Conservation (phyloP, 2,329 filamentous ascomycete species). For the Lasiodiplodia sp. region DNA sequence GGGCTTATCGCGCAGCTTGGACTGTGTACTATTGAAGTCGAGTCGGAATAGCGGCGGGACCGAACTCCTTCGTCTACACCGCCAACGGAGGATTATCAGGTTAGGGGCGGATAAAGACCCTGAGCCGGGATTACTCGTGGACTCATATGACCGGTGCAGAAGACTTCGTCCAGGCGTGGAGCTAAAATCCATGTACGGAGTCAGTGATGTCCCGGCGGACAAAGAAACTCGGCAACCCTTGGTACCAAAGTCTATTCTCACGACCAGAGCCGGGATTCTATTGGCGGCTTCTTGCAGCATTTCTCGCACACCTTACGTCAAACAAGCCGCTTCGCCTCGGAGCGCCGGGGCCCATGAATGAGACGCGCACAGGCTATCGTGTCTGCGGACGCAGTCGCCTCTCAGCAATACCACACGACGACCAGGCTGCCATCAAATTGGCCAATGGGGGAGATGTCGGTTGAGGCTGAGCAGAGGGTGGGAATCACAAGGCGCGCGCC, state of each 20-base stretch:
- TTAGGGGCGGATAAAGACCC: background rate
- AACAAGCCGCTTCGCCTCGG: conserved; percentile 7
- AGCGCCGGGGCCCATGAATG: background rate
- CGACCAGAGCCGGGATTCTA: no score
- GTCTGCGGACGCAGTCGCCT: conserved; percentile 4
- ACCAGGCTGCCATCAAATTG: conserved; percentile 12
- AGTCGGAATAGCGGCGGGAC: background rate
- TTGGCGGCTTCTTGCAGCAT: background rate
- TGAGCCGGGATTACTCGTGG: background rate
- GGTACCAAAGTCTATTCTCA: background rate
- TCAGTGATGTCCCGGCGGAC: background rate
- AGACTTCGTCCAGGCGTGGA: background rate
- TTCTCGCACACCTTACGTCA: background rate
- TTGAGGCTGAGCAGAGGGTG: conserved; percentile 19
- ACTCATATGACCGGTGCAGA: background rate
- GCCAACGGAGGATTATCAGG: background rate
- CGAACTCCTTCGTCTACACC: background rate
- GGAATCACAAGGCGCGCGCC: conserved; percentile 18
- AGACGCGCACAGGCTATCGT: conserved; percentile 19
- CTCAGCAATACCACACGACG: conserved; percentile 7
- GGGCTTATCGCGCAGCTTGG: no score
- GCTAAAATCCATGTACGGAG: background rate
- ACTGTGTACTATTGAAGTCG: background rate
- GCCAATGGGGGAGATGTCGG: background rate
- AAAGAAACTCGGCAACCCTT: background rate